Base-by-base conservation (phyloP, 169 alveolate species). In the Plasmodium coatneyi region DNA sequence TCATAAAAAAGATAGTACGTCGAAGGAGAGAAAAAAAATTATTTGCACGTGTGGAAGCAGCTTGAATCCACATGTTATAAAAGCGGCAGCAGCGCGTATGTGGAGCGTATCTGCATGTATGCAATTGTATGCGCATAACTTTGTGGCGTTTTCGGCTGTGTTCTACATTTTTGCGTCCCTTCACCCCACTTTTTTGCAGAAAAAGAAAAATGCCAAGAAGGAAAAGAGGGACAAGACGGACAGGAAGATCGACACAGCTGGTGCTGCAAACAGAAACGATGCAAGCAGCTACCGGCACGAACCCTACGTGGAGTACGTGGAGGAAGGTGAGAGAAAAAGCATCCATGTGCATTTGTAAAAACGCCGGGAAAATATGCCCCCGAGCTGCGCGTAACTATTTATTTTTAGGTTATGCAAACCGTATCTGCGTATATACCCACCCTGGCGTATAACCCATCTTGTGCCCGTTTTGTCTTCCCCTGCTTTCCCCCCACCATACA, bases 1-100 rank as follows among this genome's bases (percentile, higher is more conserved):
- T 92, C 52, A 52, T 95, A 80, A 96, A 96, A 89, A 95, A 95
- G 80, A 49, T 84, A 54, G 84, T 84, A 60, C 34, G 76, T 60
- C 12, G 28, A 84, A 84, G 41, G 56, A 28, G 52, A 52, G 79
- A 22, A 84, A 46, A 39, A 10, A 39, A 83, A 25, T 22, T 34
- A n/a, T 14, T 10, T 10, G 43, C n/a, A 83, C 30, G n/a, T 71
- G n/a, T 70, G 28, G 36, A 83, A 86, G 34, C 10, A 56, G 22
- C 30, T n/a, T 7, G 72, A 0, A 56, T 56, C 72, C 39, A 56
- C 72, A 95, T 95, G 83, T n/a, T 56, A 32, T 3, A 4, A 60
- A 22, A 25, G 7, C 5, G 34, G 34, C 28, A 22, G 14, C 4
- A 60, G 76, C 34, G 34, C 76, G 4, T 16, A 1, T 36, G 16